Conservation (phyloP, 768 basidiomycete genomes). For the Trametes cinnabarina region DNA sequence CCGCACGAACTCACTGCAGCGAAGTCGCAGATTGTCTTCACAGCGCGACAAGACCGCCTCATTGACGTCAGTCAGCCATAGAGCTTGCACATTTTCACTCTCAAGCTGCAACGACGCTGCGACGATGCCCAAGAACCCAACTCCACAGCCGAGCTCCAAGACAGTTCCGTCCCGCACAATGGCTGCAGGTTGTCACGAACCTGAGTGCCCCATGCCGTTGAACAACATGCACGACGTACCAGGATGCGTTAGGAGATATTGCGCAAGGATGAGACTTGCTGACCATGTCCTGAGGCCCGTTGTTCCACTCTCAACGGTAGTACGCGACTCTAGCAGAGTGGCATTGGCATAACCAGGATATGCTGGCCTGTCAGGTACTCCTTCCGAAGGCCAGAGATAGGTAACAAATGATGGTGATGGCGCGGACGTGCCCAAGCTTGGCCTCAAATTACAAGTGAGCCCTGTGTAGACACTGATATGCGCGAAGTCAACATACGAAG, state of each 20-base stretch:
- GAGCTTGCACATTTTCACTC: not conserved
- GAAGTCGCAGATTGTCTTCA: slow-evolving; percentile 52
- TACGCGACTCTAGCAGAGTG: slow-evolving; percentile 73
- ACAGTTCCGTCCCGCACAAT: slow-evolving; percentile 45
- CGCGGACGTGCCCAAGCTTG: slow-evolving; percentile 16
- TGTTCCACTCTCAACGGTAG: slow-evolving; percentile 70
- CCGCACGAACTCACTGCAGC: slow-evolving; percentile 57
- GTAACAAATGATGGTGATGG: slow-evolving; percentile 64
- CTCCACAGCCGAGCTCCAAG: slow-evolving; percentile 75
- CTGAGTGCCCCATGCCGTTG: not conserved
- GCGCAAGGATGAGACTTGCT: slow-evolving; percentile 64
- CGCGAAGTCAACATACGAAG: slow-evolving; percentile 29
- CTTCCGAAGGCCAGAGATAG: slow-evolving; percentile 51
- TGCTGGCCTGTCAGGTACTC: not conserved
- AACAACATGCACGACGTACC: slow-evolving; percentile 40
- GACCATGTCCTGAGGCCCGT: slow-evolving; percentile 81
- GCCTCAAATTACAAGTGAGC: not conserved
- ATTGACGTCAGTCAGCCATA: slow-evolving; percentile 67
- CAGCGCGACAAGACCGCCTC: slow-evolving; percentile 62
- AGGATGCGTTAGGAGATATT: slow-evolving; percentile 56
- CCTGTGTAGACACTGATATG: not conserved
- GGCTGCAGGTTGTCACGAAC: slow-evolving; percentile 29
- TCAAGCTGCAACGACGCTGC: slow-evolving; percentile 52
- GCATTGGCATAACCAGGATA: slow-evolving; percentile 37
- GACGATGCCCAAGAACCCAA: slow-evolving; percentile 71